Percentiles rank a stretch among this genome's conserved stretches.
Conservation (phyloP, 2,329 filamentous ascomycete species). For the Penicillium expansum region DNA sequence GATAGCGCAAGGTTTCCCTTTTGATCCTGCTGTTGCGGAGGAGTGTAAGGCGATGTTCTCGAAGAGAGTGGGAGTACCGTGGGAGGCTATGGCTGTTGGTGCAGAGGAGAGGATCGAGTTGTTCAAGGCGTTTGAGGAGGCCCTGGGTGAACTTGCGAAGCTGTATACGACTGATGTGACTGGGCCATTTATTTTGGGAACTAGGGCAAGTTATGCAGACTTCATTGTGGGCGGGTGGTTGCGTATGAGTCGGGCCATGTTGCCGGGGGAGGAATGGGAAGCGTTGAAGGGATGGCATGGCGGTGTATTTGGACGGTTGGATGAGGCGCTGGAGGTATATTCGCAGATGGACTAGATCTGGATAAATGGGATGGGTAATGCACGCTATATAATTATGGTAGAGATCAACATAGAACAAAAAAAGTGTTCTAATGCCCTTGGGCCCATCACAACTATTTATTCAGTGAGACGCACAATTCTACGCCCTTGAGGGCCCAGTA, state of each 20-base stretch:
- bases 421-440: background rate
- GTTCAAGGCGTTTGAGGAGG: slow-evolving; percentile 41
- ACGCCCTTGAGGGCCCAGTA: too few relatives aligned
- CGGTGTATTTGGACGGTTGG: slow-evolving; percentile 51
- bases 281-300: slow-evolving; percentile 50
- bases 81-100: slow-evolving; percentile 36
- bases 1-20: slow-evolving; percentile 44
- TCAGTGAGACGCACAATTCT: background rate
- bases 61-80: slow-evolving; percentile 47
- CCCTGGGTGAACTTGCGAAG: slow-evolving; percentile 44
- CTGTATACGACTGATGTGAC: slow-evolving; percentile 38
- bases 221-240: slow-evolving; percentile 59
- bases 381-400: background rate
- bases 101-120: slow-evolving; percentile 44
- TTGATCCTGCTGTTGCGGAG: slow-evolving; percentile 52
- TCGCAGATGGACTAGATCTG: slow-evolving; percentile 15
- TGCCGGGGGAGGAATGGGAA: slow-evolving; percentile 51
- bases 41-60: slow-evolving; percentile 49
- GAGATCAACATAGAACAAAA: background rate
- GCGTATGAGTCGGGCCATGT: slow-evolving; percentile 43
- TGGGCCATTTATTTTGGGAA: slow-evolving; percentile 53
- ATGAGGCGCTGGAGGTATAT: slow-evolving; percentile 47
- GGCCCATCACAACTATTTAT: background rate
- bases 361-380: background rate
- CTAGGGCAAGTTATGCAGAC: slow-evolving; percentile 52